A percentile compares a stretch with the other conserved stretches of the same genome.
Conservation (phyloP, 73 alveolate genomes). For the Chromera velia region DNA sequence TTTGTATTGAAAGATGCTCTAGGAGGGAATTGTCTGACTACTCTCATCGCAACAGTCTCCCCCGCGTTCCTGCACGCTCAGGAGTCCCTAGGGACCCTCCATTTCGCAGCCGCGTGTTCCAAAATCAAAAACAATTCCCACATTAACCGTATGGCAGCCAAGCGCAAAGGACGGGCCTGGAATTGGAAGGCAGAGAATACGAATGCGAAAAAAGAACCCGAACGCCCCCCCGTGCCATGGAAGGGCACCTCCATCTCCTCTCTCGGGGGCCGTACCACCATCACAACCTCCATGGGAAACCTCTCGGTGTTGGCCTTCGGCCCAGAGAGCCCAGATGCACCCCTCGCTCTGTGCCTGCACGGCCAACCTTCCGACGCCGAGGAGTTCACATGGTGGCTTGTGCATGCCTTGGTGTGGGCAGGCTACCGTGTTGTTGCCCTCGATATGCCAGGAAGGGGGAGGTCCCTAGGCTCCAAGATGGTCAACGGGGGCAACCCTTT, state of each 20-base stretch:
- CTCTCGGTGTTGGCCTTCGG: no score
- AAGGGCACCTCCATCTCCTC: no score
- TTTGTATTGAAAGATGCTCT: neutral
- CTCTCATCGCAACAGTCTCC: conserved; percentile 29
- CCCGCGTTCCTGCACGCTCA: conserved; percentile 19
- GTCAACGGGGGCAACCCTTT: no score
- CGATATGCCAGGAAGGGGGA: neutral
- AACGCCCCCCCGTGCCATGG: no score
- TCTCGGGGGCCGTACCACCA: no score
- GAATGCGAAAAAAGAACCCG: neutral
- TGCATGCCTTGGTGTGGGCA: neutral
- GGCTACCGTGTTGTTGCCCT: neutral
- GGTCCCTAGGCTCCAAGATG: no score
- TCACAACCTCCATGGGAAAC: no score
- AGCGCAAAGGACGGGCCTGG: neutral
- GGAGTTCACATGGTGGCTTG: no score
- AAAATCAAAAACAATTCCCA: conserved; percentile 19
- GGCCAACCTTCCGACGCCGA: no score
- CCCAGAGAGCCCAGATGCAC: no score
- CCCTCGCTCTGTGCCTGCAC: no score
- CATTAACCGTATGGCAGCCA: neutral
- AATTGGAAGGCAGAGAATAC: neutral
- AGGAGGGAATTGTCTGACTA: conserved; percentile 18
- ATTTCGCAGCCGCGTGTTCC: conserved; percentile 28
- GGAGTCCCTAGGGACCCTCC: conserved; percentile 24